Evolutionary conservation across 768 basidiomycete genomes (phyloP), one percentile per base, ranked within the genome.

Genomic region (Lactarius sanguifluus): DNA sequence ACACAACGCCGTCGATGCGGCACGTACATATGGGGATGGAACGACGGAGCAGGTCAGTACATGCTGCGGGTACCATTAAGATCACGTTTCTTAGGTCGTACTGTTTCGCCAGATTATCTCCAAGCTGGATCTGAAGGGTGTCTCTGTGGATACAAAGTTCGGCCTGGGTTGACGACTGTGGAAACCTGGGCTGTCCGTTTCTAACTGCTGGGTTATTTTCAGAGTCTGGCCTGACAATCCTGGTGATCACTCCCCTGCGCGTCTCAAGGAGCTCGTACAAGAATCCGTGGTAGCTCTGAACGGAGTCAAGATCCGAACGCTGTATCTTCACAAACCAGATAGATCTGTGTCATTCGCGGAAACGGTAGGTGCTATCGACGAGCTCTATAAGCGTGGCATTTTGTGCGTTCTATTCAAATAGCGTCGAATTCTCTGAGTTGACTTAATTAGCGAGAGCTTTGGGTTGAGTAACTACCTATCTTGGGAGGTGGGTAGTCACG

Each of bases 61-160:
- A 15, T 9, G 28, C 18, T 45, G 47, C 47, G 47, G 23, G 47
- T 18, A 13, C 23, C 12, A 23, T 25, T 25, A 13, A 12, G 25
- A 25, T 25, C 50, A 50, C 47, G 2, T 50, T 23, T 23, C 47
- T 50, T 13, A 50, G 47, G 47, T 23, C 20, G 12, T 50, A 57
- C 32, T 45, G 28, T 28, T 50, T 40, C 25, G 56, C 50, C 40
- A 65, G 55, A 30, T 57, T 23, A 45, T 66, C 34, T 40, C 65
- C 59, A 32, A 61, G 25, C 59, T 71, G 20, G 69, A 69, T 76
- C 73, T 74, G 72, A 79, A 72, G 64, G 73, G 64, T 64, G 72
- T n/a, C 73, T 74, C n/a, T 59, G 71, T 80, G 43, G 79, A 77
- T 13, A 80, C 78, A 13, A 80, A 81, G 72, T 76, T 72, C 65